Percentiles rank a stretch among this genome's conserved stretches.
phyloP scores from a whole-genome alignment of 768 basidiomycete species.

The Kwoniella shandongensis region DNA sequence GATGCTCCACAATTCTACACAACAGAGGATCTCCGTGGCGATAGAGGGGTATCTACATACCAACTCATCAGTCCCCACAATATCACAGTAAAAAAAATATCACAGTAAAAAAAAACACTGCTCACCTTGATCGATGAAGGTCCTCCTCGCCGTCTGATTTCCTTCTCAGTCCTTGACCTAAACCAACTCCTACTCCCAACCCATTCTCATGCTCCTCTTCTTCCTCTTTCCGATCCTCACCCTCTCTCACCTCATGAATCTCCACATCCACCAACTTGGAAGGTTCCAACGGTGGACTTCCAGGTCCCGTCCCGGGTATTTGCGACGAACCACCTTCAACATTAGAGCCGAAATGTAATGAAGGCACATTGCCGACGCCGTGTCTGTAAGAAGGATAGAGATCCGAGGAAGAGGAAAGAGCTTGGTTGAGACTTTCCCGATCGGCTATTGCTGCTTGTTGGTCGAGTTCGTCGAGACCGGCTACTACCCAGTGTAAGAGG shows the following conservation, averaged over 20 bases:
- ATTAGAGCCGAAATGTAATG: too few species aligned
- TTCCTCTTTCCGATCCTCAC: constrained; percentile 3
- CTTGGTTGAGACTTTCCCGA: constrained; percentile 15
- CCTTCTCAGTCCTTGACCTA: constrained; percentile 27
- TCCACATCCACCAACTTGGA: constrained; percentile 13
- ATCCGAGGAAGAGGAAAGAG: constrained; percentile 14
- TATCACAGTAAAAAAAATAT: too few species aligned
- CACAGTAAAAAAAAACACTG: too few species aligned
- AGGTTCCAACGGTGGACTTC: constrained; percentile 35
- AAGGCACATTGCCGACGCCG: too few species aligned
- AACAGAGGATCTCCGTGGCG: constrained; percentile 91
- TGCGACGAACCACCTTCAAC: too few species aligned
- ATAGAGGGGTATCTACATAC: constrained; percentile 80
- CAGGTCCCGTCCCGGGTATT: constrained; percentile 29
- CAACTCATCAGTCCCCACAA: too few species aligned
- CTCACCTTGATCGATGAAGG: constrained; percentile 33
- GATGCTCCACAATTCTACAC: constrained; percentile 93
- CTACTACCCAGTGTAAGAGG: constrained; percentile 48
- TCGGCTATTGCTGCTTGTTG: constrained; percentile 39
- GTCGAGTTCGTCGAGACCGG: constrained; percentile 51
- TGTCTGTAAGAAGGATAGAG: constrained; percentile 31
- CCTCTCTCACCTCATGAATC: background rate
- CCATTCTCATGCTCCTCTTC: constrained; percentile 7
- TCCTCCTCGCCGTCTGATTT: constrained; percentile 27
- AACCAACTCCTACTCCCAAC: constrained; percentile 13